phyloP scores from a whole-genome alignment of 805 yeast genomes.

The Metschnikowia reukaufii region DNA sequence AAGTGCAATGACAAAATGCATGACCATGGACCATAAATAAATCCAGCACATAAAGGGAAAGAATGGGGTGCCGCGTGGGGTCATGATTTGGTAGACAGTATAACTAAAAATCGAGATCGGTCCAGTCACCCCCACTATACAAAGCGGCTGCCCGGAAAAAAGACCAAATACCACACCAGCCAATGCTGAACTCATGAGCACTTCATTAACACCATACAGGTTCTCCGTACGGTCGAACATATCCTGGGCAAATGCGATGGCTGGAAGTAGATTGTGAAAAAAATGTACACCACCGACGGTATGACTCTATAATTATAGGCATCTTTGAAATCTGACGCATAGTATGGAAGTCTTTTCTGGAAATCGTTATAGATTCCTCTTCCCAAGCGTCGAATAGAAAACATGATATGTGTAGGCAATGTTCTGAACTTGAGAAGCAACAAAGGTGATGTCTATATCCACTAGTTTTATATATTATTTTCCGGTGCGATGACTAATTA shows the following conservation, averaged over 20 bases:
- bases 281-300: slow-evolving; percentile 80
- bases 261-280: slow-evolving; percentile 91
- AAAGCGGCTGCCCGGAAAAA: slow-evolving; percentile 85
- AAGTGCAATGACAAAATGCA: slow-evolving; percentile 73
- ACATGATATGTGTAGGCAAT: background rate
- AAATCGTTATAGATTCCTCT: slow-evolving; percentile 58
- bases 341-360: slow-evolving; percentile 58
- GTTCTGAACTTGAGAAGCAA: background rate
- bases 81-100: slow-evolving; percentile 75
- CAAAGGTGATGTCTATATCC: background rate
- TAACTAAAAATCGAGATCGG: slow-evolving; percentile 91
- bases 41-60: slow-evolving; percentile 97
- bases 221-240: slow-evolving; percentile 90
- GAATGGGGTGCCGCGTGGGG: slow-evolving; percentile 54
- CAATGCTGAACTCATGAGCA: slow-evolving; percentile 76
- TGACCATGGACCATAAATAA: slow-evolving; percentile 83
- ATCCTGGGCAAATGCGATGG: slow-evolving; percentile 94
- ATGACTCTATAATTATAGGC: slow-evolving; percentile 83
- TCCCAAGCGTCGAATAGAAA: slow-evolving; percentile 25
- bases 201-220: slow-evolving; percentile 90
- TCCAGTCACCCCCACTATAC: slow-evolving; percentile 97
- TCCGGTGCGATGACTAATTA: too few species aligned
- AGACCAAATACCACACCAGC: slow-evolving; percentile 89
- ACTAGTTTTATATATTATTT: too few species aligned
- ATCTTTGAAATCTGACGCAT: slow-evolving; percentile 77